Conservation (phyloP, 2,329 filamentous ascomycete species). For the Alternaria triticimaculans region DNA sequence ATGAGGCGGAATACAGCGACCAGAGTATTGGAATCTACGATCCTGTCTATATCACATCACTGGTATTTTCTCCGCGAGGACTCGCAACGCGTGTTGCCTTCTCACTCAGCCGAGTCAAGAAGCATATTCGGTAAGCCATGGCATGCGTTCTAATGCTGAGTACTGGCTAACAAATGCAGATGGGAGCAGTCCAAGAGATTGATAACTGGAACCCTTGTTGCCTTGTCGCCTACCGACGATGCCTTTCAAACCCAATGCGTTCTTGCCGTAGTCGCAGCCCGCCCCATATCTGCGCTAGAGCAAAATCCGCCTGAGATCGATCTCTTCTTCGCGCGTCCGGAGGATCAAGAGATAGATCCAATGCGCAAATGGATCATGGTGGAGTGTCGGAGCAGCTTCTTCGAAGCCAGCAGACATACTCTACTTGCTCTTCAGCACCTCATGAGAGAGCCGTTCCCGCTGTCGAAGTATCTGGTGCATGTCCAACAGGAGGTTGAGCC, state of each 20-base stretch:
- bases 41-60: conserved; percentile 69
- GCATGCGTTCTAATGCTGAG: neutral
- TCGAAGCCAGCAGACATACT: conserved; percentile 76
- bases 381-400: conserved; percentile 76
- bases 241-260: conserved; percentile 70
- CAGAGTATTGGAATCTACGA: conserved; percentile 48
- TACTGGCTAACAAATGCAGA: neutral
- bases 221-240: conserved; percentile 63
- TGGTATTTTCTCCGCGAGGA: conserved; percentile 68
- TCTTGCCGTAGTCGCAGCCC: conserved; percentile 74
- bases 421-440: conserved; percentile 74
- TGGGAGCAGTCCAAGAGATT: conserved; percentile 70
- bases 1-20: conserved; percentile 59
- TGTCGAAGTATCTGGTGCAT: conserved; percentile 67
- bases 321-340: conserved; percentile 69
- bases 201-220: conserved; percentile 62
- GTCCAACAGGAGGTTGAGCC: conserved; percentile 55
- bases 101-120: conserved; percentile 68
- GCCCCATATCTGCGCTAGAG: conserved; percentile 68
- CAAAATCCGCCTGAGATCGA: conserved; percentile 75
- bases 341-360: conserved; percentile 72
- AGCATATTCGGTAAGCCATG: conserved; percentile 60
- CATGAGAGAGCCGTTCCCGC: conserved; percentile 64
- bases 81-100: conserved; percentile 73
- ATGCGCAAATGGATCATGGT: conserved; percentile 77